Evolutionary conservation across 352 stramenopile species (phyloP).

Genomic region (Globisporangium takayamanum): DNA sequence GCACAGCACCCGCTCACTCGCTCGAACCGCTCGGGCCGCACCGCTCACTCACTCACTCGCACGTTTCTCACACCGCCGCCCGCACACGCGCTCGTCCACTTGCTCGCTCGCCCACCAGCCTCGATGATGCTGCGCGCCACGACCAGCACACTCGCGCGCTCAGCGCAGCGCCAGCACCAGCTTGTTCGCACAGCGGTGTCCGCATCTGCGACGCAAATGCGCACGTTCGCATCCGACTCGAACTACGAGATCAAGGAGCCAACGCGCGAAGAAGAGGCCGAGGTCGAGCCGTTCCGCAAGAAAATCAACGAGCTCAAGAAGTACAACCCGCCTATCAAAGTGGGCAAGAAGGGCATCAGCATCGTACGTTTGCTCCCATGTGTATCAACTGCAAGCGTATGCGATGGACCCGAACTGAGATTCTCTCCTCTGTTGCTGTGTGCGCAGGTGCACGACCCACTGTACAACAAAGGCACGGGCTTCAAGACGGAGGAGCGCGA

Average conservation of each 20-base stretch:
- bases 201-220: conserved; percentile 2
- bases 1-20: no score
- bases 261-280: conserved; percentile 25
- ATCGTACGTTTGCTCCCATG: conserved; percentile 30
- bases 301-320: conserved; percentile 63
- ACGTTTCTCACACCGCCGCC: no score
- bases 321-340: conserved; percentile 75
- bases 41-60: no score
- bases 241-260: conserved; percentile 28
- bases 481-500: conserved; percentile 82
- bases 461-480: conserved; percentile 88
- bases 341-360: conserved; percentile 66
- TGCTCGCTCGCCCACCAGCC: no score
- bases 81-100: background rate
- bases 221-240: conserved; percentile 28
- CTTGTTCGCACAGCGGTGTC: background rate
- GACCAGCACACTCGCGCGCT: conserved; percentile 4
- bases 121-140: conserved; percentile 20
- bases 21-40: no score
- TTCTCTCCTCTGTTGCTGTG: no score
- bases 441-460: conserved; percentile 58
- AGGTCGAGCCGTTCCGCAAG: conserved; percentile 41
- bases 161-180: background rate
- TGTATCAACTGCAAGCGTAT: no score
- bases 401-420: no score